Base-by-base conservation (phyloP, 345 rosid genomes). In the Eutrema heterophyllum region DNA sequence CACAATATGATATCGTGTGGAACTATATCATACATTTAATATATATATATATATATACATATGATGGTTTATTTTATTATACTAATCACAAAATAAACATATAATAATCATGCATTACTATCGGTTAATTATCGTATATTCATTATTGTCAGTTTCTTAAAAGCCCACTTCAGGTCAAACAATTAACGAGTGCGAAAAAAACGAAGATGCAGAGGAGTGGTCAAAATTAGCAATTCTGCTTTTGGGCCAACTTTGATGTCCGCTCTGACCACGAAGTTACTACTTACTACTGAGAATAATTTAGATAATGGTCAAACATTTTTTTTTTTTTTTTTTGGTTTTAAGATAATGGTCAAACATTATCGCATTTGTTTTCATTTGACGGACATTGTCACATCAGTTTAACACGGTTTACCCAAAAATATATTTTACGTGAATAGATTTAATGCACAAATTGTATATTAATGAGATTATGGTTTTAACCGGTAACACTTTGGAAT, bases 151-250 rank as follows among this genome's bases (percentile, higher is more conserved):
- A 72, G 32, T 9, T 27, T 55, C 21, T 40, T 36, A 18, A 21
- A 21, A 66, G n/a, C 18, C 36, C 5, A 57, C 10, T 67, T 52
- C n/a, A 2, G 46, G 61, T 74, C 72, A 74, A 74, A 74, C 10
- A 29, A 16, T 14, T 15, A 49, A 39, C 45, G 16, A 66, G 59
- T 66, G 27, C 9, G 11, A 12, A 38, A 57, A 64, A 45, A 55
- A 29, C 43, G 67, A 74, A 74, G 41, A 58, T 18, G 46, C 29
- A 16, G 15, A 39, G 26, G 5, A 73, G 33, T 73, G 59, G 73
- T 74, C 78, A 74, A 67, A 33, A 16, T 49, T 39, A 49, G 4
- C 3, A 39, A 13, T 27, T 46, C 8, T 74, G 60, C 67, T 58
- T 74, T 39, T 67, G 61, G 54, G 54, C 67, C 61, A 57, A 57